Evolutionary conservation across 768 basidiomycete genomes (phyloP).

Genomic region (Mycena metata): DNA sequence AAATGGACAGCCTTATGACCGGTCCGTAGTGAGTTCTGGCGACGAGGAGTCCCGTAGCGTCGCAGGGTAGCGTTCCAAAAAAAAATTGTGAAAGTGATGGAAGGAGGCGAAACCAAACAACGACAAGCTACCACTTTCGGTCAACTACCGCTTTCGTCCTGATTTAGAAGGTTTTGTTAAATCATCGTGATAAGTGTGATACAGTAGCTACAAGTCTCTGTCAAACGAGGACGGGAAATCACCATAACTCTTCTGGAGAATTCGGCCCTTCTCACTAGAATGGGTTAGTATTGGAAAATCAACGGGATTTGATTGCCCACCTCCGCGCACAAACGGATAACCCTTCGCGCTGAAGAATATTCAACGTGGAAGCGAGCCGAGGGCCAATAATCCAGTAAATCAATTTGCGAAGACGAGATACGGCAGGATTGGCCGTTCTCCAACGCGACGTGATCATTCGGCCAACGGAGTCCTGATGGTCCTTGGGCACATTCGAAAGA

Average conservation of each 20-base stretch:
- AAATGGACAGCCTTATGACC: too few species aligned
- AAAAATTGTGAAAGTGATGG: background rate
- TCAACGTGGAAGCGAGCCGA: background rate
- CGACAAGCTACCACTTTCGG: background rate
- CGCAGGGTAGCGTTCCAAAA: background rate
- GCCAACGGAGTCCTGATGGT: background rate
- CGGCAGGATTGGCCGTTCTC: background rate
- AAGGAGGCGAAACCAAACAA: background rate
- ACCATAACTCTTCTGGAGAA: background rate
- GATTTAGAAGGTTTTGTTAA: constrained; percentile 2
- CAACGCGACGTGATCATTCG: constrained; percentile 18
- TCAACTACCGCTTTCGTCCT: background rate
- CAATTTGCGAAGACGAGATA: background rate
- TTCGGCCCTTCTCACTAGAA: background rate
- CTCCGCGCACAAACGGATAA: constrained; percentile 1
- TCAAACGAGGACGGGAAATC: background rate
- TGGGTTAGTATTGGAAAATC: background rate
- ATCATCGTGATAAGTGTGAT: background rate
- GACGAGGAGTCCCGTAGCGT: too few species aligned
- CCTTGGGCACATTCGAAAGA: background rate
- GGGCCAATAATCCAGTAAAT: background rate
- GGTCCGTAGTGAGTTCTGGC: too few species aligned
- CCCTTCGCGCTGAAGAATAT: background rate
- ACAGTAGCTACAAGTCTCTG: background rate
- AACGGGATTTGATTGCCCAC: background rate